phyloP scores from a whole-genome alignment of 306 rosid species.

The Cicer judaicum region DNA sequence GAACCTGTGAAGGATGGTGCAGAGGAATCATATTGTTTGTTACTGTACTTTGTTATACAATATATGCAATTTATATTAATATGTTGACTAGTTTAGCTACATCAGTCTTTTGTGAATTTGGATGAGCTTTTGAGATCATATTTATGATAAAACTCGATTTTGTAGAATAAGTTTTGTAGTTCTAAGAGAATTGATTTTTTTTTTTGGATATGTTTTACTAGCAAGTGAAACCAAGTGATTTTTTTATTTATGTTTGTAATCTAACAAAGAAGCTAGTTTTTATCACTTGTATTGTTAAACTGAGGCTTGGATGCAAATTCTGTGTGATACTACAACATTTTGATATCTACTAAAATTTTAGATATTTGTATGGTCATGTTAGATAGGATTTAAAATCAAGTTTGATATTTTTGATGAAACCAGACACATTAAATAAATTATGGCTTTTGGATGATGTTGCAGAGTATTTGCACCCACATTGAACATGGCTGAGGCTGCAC shows the following conservation, averaged over 20 bases:
- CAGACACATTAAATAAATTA: background rate
- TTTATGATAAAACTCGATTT: too few species aligned
- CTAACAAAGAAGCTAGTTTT: background rate
- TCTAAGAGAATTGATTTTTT: background rate
- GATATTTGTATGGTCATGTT: background rate
- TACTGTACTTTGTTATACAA: background rate
- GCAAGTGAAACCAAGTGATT: background rate
- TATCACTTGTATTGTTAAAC: background rate
- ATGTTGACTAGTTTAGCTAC: slow-evolving; percentile 2
- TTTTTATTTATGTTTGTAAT: background rate
- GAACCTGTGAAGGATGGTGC: slow-evolving; percentile 14
- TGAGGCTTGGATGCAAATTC: background rate
- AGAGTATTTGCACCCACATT: slow-evolving; percentile 34
- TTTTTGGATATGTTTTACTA: background rate
- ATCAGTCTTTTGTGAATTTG: background rate
- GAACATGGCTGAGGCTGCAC: slow-evolving; percentile 79
- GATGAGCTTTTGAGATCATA: background rate
- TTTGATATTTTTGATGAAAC: background rate
- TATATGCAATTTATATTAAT: background rate
- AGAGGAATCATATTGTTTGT: background rate
- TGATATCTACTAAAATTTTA: background rate
- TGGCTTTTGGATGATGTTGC: slow-evolving; percentile 29
- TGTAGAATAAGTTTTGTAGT: too few species aligned
- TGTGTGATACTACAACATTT: background rate
- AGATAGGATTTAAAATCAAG: background rate